Conservation (phyloP, 495 filamentous ascomycete genomes). For the Amorphotheca resinae region DNA sequence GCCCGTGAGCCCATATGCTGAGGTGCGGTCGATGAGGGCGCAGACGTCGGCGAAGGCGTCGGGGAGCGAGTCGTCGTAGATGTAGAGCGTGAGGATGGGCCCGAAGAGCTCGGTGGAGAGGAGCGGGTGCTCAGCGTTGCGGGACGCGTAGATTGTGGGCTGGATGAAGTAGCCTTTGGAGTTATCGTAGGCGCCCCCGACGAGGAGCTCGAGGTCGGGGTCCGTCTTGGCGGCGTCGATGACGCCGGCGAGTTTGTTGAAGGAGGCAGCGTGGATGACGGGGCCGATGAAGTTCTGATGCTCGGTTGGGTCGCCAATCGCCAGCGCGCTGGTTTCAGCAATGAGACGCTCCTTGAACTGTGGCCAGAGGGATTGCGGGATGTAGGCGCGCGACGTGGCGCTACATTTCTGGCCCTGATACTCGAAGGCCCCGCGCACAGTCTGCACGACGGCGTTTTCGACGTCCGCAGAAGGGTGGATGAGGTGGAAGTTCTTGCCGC, state of each 20-base stretch:
- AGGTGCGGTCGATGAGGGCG: conserved; percentile 47
- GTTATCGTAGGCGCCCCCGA: conserved; percentile 58
- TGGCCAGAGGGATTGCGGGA: conserved; percentile 57
- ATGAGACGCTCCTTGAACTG: conserved; percentile 50
- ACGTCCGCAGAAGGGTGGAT: conserved; percentile 64
- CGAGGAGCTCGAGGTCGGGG: conserved; percentile 45
- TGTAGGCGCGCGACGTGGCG: conserved; percentile 65
- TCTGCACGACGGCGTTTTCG: conserved; percentile 64
- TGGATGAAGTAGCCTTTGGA: conserved; percentile 57
- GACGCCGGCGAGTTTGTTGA: conserved; percentile 53
- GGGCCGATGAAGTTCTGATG: conserved; percentile 64
- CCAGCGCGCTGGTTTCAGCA: conserved; percentile 51
- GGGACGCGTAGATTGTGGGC: conserved; percentile 58
- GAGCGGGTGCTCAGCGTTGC: conserved; percentile 48
- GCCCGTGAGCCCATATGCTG: conserved; percentile 70
- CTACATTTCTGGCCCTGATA: conserved; percentile 88
- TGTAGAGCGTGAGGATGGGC: conserved; percentile 54
- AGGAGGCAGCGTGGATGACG: conserved; percentile 61
- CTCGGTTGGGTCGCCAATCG: conserved; percentile 55
- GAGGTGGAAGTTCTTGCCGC: conserved; percentile 88
- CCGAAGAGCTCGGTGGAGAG: conserved; percentile 69
- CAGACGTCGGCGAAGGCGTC: conserved; percentile 42
- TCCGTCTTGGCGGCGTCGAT: conserved; percentile 62
- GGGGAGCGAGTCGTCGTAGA: conserved; percentile 49
- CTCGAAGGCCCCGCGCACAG: conserved; percentile 78